A percentile compares a stretch with the other conserved stretches of the same genome.
These are phyloP conservation scores for Puccinia triticina DNA, from an alignment of 1,284 basidiomycete species.

Conservation along the genomic window DNA sequence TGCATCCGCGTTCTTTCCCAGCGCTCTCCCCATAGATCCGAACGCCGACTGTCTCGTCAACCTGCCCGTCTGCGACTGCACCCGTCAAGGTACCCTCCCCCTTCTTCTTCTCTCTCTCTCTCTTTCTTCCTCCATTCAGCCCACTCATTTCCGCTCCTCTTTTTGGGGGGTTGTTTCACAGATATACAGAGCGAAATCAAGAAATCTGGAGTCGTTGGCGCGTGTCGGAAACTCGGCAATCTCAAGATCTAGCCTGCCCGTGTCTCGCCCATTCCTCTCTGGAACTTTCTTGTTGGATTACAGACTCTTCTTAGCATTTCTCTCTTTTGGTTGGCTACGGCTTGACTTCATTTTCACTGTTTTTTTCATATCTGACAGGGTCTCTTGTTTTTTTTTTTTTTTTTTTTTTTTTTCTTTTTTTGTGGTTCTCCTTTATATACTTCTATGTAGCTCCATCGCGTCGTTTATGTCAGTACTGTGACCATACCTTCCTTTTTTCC, in stretches of 20 bases:
- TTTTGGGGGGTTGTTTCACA: neutral
- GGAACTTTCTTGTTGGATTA: no score
- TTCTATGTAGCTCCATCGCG: no score
- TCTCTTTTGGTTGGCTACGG: no score
- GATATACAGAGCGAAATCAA: constrained; percentile 25
- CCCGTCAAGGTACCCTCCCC: constrained; percentile 18
- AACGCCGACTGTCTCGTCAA: constrained; percentile 49
- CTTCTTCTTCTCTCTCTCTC: neutral
- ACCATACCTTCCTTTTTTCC: no score
- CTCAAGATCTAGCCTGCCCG: constrained; percentile 12
- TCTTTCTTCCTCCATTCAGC: neutral
- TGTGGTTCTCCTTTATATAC: no score
- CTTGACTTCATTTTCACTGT: no score
- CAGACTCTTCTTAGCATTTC: no score
- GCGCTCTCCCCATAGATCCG: constrained; percentile 35
- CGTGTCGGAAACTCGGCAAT: constrained; percentile 38
- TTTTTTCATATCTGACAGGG: no score
- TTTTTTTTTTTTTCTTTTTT: no score
- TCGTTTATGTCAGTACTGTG: no score
- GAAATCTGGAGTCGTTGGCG: neutral
- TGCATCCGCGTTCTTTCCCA: neutral
- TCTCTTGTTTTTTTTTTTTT: no score
- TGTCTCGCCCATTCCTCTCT: no score
- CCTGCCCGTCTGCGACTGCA: constrained; percentile 48
- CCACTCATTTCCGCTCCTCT: neutral